Evolutionary conservation across 176 grass and related monocot species (phyloP).

Genomic region (Phoenix roebelenii): DNA sequence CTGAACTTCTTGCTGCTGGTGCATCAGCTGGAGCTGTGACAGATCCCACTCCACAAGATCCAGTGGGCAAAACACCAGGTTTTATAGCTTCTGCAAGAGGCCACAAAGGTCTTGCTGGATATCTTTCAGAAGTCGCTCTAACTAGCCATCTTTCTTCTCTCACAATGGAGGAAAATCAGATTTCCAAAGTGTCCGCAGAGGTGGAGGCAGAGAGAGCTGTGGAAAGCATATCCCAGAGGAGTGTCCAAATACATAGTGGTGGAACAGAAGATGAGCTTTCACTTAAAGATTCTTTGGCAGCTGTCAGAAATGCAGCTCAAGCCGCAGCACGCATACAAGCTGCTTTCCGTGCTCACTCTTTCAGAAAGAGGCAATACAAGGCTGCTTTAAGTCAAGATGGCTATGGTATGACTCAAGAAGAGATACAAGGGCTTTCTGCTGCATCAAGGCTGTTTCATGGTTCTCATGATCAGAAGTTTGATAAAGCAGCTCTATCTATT

Average conservation of each 20-base stretch:
- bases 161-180: slow-evolving; percentile 50
- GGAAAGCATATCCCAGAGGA: slow-evolving; percentile 62
- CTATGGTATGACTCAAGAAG: slow-evolving; percentile 87
- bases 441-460: slow-evolving; percentile 43
- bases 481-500: slow-evolving; percentile 95
- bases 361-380: slow-evolving; percentile 68
- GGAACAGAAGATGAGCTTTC: slow-evolving; percentile 80
- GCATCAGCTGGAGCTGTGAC: slow-evolving; percentile 67
- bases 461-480: slow-evolving; percentile 39
- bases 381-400: slow-evolving; percentile 41
- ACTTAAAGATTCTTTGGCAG: slow-evolving; percentile 84
- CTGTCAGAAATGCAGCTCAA: slow-evolving; percentile 89
- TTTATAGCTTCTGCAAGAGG: slow-evolving; percentile 81
- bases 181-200: slow-evolving; percentile 54
- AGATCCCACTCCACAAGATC: slow-evolving; percentile 88
- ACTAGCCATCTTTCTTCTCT: slow-evolving; percentile 81
- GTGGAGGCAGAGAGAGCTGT: slow-evolving; percentile 52
- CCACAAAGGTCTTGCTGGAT: slow-evolving; percentile 73
- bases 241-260: slow-evolving; percentile 27
- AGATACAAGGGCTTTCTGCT: slow-evolving; percentile 74
- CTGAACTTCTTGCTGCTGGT: slow-evolving; percentile 75
- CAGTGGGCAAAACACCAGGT: slow-evolving; percentile 81
- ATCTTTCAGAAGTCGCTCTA: slow-evolving; percentile 76
- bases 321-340: slow-evolving; percentile 92
- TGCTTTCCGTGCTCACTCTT: slow-evolving; percentile 91